Conservation (phyloP, 441 rosid species). For the Daphne laureola region DNA sequence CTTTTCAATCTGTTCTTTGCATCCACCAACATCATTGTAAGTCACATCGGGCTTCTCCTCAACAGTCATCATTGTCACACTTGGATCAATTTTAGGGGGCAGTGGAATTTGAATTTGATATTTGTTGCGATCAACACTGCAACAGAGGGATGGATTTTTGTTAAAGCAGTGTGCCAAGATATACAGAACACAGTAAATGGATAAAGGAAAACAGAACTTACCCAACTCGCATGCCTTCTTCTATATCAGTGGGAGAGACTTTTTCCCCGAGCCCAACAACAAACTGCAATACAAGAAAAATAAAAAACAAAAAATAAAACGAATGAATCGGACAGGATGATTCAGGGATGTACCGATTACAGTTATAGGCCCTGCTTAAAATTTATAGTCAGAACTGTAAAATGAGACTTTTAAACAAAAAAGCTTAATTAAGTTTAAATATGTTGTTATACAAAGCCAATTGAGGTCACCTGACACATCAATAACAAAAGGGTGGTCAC, state of each 20-base stretch:
- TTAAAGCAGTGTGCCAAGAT: too few relatives aligned
- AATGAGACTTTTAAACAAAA: too few relatives aligned
- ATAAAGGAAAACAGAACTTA: slow-evolving; percentile 22
- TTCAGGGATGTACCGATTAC: neutral
- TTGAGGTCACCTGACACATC: neutral
- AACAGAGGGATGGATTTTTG: slow-evolving; percentile 10
- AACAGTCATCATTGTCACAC: slow-evolving; percentile 98
- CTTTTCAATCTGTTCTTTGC: slow-evolving; percentile 95
- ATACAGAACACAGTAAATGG: too few relatives aligned
- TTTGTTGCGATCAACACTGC: slow-evolving; percentile 90
- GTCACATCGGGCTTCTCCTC: slow-evolving; percentile 99
- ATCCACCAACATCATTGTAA: slow-evolving; percentile 97
- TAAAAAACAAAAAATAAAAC: neutral
- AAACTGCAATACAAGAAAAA: slow-evolving; percentile 39
- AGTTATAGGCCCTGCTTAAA: too few relatives aligned
- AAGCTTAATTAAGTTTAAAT: too few relatives aligned
- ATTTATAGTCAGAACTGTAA: too few relatives aligned
- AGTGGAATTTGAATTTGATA: slow-evolving; percentile 96
- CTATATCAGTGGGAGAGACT: slow-evolving; percentile 95
- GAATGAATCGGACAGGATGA: neutral
- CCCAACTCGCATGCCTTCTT: slow-evolving; percentile 99
- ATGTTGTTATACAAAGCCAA: too few relatives aligned
- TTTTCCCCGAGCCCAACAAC: slow-evolving; percentile 99
- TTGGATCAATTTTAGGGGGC: slow-evolving; percentile 98
- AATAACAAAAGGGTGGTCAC: slow-evolving; percentile 18